A percentile compares a stretch with the other conserved stretches of the same genome.
phyloP scores from a whole-genome alignment of 768 basidiomycete genomes.

The Cyclocybe aegerita region DNA sequence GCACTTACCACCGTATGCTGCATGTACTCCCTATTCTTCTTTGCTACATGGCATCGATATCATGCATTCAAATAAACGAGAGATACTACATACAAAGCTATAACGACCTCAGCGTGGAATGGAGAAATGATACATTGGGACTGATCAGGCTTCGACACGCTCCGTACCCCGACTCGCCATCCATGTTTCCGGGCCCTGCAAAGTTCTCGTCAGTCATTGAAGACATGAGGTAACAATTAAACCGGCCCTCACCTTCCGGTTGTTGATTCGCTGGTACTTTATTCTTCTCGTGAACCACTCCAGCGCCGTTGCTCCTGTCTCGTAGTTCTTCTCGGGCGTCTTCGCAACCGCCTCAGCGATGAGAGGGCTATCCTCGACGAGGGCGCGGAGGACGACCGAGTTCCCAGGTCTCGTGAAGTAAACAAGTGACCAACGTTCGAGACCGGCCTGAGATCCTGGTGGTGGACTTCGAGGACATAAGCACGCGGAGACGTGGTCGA shows the following conservation, averaged over 20 bases:
- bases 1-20: no score
- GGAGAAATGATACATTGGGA: no score
- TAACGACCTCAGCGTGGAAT: no score
- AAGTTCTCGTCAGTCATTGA: background rate
- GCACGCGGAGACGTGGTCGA: background rate
- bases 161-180: slow-evolving; percentile 47
- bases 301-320: slow-evolving; percentile 34
- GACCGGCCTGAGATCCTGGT: slow-evolving; percentile 51
- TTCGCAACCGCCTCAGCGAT: slow-evolving; percentile 44
- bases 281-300: slow-evolving; percentile 47
- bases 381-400: slow-evolving; percentile 46
- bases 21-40: no score
- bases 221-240: background rate
- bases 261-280: slow-evolving; percentile 43
- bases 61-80: no score
- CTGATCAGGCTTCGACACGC: slow-evolving; percentile 10
- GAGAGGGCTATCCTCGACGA: slow-evolving; percentile 48
- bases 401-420: slow-evolving; percentile 68
- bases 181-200: slow-evolving; percentile 46
- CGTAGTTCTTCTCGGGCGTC: slow-evolving; percentile 36
- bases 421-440: slow-evolving; percentile 65
- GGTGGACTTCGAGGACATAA: slow-evolving; percentile 40
- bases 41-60: no score
- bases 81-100: no score
- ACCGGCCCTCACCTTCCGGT: slow-evolving; percentile 32